Conservation (phyloP, 192 early-diverging fungal species). For the Spizellomyces punctatus region DNA sequence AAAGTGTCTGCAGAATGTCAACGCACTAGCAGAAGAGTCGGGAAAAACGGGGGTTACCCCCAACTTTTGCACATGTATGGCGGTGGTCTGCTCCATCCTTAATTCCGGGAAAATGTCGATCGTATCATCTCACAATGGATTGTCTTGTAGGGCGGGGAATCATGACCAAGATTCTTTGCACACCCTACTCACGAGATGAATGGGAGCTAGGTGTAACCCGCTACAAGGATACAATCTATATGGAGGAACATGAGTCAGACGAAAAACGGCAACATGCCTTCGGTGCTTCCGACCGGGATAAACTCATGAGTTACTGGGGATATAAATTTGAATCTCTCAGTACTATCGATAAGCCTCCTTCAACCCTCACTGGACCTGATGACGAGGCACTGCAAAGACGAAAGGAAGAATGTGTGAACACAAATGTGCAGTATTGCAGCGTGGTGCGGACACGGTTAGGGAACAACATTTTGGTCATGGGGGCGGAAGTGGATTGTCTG, state of each 20-base stretch:
- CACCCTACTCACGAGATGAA: constrained; percentile 78
- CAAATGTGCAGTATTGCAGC: constrained; percentile 86
- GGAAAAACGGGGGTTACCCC: constrained; percentile 6
- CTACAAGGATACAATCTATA: constrained; percentile 71
- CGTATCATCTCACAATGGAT: background rate
- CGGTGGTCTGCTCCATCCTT: background rate
- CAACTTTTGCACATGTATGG: constrained; percentile 38
- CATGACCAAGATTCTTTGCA: constrained; percentile 81
- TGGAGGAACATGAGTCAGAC: constrained; percentile 59
- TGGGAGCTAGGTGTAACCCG: constrained; percentile 83
- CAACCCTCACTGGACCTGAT: constrained; percentile 20
- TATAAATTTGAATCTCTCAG: constrained; percentile 87
- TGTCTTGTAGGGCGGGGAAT: constrained; percentile 78
- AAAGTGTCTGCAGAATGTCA: constrained; percentile 39
- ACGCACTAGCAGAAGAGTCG: background rate
- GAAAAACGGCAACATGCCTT: constrained; percentile 36
- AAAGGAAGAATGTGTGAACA: constrained; percentile 61
- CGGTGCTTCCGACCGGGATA: constrained; percentile 54
- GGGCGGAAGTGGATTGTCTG: constrained; percentile 92
- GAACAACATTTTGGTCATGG: constrained; percentile 69
- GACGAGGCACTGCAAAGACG: constrained; percentile 50
- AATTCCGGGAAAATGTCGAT: background rate
- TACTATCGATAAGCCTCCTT: constrained; percentile 62
- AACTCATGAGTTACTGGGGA: constrained; percentile 81
- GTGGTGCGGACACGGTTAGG: constrained; percentile 82